Evolutionary conservation across 73 alveolate species (phyloP), one percentile per base, ranked within the genome.

Genomic region (Tetrahymena borealis): DNA sequence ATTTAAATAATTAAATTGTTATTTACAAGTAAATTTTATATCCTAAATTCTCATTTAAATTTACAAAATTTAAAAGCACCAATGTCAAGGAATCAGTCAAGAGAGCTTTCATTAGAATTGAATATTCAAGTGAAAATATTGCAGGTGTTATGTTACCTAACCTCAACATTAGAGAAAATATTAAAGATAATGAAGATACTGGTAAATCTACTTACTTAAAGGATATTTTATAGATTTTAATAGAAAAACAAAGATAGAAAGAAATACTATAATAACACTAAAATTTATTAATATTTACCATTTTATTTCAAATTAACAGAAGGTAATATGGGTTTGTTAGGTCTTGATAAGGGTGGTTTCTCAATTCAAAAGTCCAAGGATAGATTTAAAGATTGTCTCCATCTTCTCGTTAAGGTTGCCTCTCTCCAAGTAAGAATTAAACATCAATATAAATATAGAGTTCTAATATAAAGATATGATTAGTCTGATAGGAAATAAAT

Each of bases 261-360:
- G 7, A 39, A 39, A 39, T 39, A 24, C 32, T 24, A 60, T 1
- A 1, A 60, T 24, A 60, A 60, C n/a, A n/a, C n/a, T n/a, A n/a
- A 93, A 78, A 40, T 40, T 39, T 92, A 79, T 39, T 37, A 90
- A 35, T 78, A 78, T 40, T 79, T 18, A 78, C 94, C 39, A 16
- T 7, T 39, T 60, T 60, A 60, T n/a, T 97, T 94, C 11, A 95
- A 90, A 36, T 96, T 90, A 38, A 92, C 95, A 36, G 94, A 93
- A 32, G 98, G 94, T 39, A 97, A 97, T 60, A 91, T 96, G 91
- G 90, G 94, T 60, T 93, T 92, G 94, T 91, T 97, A 36, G 99
- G 99, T 37, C 96, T 97, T 78, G 97, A 97, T 90, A 98, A 98
- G 91, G 99, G 99, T 91, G 99, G 99, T 35, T 94, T 94, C 91